Evolutionary conservation across 148 eudicot genomes (phyloP), one percentile per base, ranked within the genome.

Genomic region (Cornus suecica): DNA sequence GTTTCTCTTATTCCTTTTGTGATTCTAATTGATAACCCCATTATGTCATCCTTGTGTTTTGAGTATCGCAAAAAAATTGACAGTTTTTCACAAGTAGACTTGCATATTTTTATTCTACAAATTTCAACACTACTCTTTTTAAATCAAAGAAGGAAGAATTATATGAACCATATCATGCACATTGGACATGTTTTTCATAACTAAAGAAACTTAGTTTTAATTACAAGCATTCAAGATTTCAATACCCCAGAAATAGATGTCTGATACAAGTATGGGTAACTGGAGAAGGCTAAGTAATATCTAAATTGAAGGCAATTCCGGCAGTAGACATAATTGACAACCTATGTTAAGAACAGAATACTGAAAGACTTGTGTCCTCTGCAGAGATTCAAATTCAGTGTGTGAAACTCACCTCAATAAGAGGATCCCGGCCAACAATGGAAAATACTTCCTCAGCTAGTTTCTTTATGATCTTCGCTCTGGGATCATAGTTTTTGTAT

Each of bases 371-470:
- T 5, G 7, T 65, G 58, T n/a, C 25, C 62, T 58, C n/a, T 22
- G 62, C 23, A 58, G 15, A 48, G 54, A 48, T 48, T 3, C 54
- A 48, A 11, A 48, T 64, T 60, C 25, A 78, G 76, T 34, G 54
- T 56, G 45, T 15, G 11, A 37, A 75, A 74, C 56, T 2, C 20
- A 95, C 99, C 99, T 95, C 99, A 71, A 95, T 95, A 28, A 95
- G 94, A 80, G 99, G 99, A 88, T 93, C 99, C 68, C 98, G 81
- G 79, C 99, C 99, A 82, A 95, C 99, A 69, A 95, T 95, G 15
- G 94, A 88, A 80, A 95, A 95, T 22, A 95, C 99, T 89, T 95
- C 99, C 79, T 93, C 99, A 18, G 99, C 98, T 79, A 95, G 87
- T 71, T 80, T 91, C 86, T 83, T 93, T 74, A 95, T 93, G 72